Evolutionary conservation across 257 asterid genomes (phyloP), one percentile per base, ranked within the genome.

Genomic region (Penstemon eatonii): DNA sequence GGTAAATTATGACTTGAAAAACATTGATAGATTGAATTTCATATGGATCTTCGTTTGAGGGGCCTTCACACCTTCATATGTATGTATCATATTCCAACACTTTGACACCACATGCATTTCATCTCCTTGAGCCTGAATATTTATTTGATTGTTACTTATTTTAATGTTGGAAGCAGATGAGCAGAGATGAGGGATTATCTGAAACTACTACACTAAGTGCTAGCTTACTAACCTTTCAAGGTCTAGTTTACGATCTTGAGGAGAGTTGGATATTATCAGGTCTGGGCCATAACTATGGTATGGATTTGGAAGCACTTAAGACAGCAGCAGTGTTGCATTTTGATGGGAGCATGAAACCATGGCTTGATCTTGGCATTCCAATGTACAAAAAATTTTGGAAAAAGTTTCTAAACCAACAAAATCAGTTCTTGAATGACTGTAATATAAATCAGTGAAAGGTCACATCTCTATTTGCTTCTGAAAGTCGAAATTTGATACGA

Each of bases 321-420:
- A 80, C 79, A 44, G 92, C 96, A 69, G 92, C 85, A 42, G 89
- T 84, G 54, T 78, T 94, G 80, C 99, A 94, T 83, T 94, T 76
- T 75, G 96, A 91, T 43, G 99, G 99, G 64, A 87, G 88, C 71
- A 94, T 94, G 99, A 94, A 94, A 78, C 99, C 99, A 9, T 94
- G 99, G 99, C 99, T 94, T 18, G 97, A 91, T 65, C 86, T 94
- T 65, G 92, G 99, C 56, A 94, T 94, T 79, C 88, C 87, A 2
- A 80, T 79, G 67, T 94, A 88, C 84, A 89, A 77, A 81, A 76
- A 72, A 13, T 82, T 74, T 54, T 94, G 99, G 99, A 83, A 85
- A 81, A 87, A 78, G 68, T 91, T 75, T 76, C 75, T 94, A 71
- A 77, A 82, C 86, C 65, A 84, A 56, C 92, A 87, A 66, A 82